These are phyloP conservation scores for Xylaria sp. DNA, from an alignment of 2,329 filamentous ascomycete genomes.

Conservation along the genomic window DNA sequence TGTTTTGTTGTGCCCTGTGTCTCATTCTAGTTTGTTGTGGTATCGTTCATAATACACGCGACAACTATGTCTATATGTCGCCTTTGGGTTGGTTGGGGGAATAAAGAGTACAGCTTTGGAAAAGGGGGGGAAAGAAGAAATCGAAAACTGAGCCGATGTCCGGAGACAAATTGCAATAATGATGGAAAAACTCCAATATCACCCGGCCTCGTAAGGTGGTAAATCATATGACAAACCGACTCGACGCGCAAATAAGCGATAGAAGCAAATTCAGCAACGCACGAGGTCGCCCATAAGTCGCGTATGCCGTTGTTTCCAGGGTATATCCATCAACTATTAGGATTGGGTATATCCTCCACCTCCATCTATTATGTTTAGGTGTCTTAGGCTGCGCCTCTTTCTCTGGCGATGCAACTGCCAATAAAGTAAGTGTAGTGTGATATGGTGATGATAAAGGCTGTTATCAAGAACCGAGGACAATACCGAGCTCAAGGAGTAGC, in stretches of 20 bases:
- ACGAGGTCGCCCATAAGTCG: background rate
- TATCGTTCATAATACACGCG: slow-evolving; percentile 25
- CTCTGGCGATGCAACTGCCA: background rate
- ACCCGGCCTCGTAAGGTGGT: background rate
- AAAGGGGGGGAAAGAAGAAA: background rate
- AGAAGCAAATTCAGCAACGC: background rate
- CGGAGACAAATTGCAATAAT: background rate
- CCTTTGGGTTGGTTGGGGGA: background rate
- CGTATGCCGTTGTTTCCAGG: background rate
- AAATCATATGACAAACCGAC: background rate
- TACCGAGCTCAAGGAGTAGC: slow-evolving; percentile 68
- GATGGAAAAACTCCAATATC: background rate
- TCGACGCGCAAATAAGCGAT: slow-evolving; percentile 5
- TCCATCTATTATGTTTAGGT: background rate
- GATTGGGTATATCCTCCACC: slow-evolving; percentile 30
- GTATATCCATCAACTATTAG: slow-evolving; percentile 16
- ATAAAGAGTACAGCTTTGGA: slow-evolving; percentile 1
- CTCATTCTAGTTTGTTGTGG: slow-evolving; percentile 21
- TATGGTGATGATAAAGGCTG: background rate
- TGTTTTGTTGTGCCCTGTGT: slow-evolving; percentile 12
- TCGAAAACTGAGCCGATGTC: background rate
- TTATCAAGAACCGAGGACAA: slow-evolving; percentile 60
- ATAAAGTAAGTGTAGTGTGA: background rate
- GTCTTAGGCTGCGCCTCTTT: background rate
- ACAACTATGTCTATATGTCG: slow-evolving; percentile 19